Evolutionary conservation across 2,329 filamentous ascomycete genomes (phyloP), one percentile per base, ranked within the genome.

Genomic region (Fusarium circinatum): DNA sequence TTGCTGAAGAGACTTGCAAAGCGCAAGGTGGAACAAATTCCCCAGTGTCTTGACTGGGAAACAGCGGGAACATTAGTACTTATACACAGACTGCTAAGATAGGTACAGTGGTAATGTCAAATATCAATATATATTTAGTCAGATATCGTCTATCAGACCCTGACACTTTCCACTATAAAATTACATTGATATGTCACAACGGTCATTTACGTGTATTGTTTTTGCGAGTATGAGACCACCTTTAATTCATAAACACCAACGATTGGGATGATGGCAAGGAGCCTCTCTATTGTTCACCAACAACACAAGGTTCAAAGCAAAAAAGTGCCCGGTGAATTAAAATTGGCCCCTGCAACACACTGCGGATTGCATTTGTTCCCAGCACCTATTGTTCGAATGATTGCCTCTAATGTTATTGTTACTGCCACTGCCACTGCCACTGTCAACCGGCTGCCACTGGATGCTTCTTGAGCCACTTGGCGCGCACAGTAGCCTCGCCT

Each of bases 401-500:
- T 36, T 28, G n/a, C 28, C 34, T 15, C 49, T 17, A 39, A 17
- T 14, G 45, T 22, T 15, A 38, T 20, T 22, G 10, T 17, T 17
- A 28, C 18, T 54, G 34, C 17, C 10, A 38, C 24, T 54, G 34
- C 15, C 44, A 51, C 36, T 47, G 55, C 39, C 49, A 63, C 34
- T 45, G 56, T 45, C 41, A 62, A 62, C 36, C 61, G 24, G 47
- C 54, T 68, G 61, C 61, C 63, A 41, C 22, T 38, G 49, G 26
- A 24, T 14, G 32, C 32, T 26, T 52, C 30, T 52, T 52, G 17
- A 17, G 30, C n/a, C n/a, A 24, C 30, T 51, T 20, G n/a, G 24
- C 48, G 28, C 20, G 22, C 32, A 30, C 28, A 22, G 22, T n/a
- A 34, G 28, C 34, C 54, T 32, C 13, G 22, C 32, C 22, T 20